Evolutionary conservation across 805 yeast species (phyloP), one percentile per base, ranked within the genome.

Genomic region (Cyberlindnera samutprakarnensis): DNA sequence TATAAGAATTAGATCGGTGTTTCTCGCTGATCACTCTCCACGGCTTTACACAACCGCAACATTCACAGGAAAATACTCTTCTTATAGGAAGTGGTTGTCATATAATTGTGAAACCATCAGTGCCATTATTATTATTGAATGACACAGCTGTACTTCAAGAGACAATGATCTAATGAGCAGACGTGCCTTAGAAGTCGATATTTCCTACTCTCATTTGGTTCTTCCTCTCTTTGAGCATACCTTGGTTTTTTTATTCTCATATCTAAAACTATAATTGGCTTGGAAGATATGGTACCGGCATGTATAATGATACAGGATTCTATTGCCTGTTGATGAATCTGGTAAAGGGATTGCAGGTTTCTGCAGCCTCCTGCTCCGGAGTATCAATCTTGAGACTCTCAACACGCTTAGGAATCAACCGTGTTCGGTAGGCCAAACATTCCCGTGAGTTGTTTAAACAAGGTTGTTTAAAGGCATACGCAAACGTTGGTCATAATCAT

Each of bases 221-320:
- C 20, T 60, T 68, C 6, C 67, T 69, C 1, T 63, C 58, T 30
- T 40, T 74, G 27, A n/a, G 64, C 77, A 0, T 79, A 74, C 31
- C 57, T 72, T 23, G 78, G 79, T 1, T 67, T 71, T 18, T 71
- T 51, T 45, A 72, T 74, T 2, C 79, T 79, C 4, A 76, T 75
- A 0, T 43, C 47, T 2, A 46, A 39, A 11, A 75, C 75, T 2
- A 55, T 40, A 16, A 46, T 74, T 14, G 71, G 75, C 1, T 38
- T 71, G 2, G 68, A 66, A 1, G 74, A 71, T 42, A 63, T 61
- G 32, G 53, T 70, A 2, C 48, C 69, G 22, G 63, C 78, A 0
- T 56, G 75, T 31, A 61, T 72, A 2, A 55, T 51, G 13, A 58
- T 68, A 0, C 47, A 57, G 25, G 74, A 68, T 37, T 52, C 63